Percentiles rank a stretch among this genome's conserved stretches.
Conservation (phyloP, 805 yeast species). For the Brettanomyces bruxellensis region DNA sequence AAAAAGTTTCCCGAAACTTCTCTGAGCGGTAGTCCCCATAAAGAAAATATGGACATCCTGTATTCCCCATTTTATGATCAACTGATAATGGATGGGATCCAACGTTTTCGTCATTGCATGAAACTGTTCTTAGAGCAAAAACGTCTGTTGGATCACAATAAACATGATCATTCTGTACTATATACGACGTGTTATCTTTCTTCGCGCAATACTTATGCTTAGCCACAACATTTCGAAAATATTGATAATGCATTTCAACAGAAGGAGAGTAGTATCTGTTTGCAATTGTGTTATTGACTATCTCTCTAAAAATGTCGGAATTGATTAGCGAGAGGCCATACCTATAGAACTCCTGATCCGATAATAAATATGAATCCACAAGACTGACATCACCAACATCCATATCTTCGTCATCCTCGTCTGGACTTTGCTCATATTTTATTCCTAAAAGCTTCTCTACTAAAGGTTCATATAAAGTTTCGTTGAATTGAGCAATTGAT, state of each 20-base stretch:
- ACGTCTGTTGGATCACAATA: conserved; percentile 66
- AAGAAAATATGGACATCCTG: conserved; percentile 33
- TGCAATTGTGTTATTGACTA: conserved; percentile 36
- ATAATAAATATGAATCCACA: conserved; percentile 8
- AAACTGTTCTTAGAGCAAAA: conserved; percentile 63
- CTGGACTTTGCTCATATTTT: conserved; percentile 12
- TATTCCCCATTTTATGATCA: conserved; percentile 59
- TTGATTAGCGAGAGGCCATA: conserved; percentile 12
- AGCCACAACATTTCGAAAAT: conserved; percentile 31
- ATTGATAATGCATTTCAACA: conserved; percentile 53
- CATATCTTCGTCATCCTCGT: conserved; percentile 19
- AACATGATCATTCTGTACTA: conserved; percentile 36
- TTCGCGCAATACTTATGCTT: conserved; percentile 16
- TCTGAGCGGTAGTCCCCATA: conserved; percentile 56
- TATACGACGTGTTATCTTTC: conserved; percentile 3
- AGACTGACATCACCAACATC: conserved; percentile 18
- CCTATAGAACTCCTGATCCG: conserved; percentile 20
- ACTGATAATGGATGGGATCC: conserved; percentile 26
- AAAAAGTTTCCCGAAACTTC: conserved; percentile 47
- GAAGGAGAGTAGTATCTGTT: conserved; percentile 49
- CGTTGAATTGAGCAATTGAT: conserved; percentile 27
- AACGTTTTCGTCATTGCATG: conserved; percentile 8
- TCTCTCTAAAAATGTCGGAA: conserved; percentile 4
- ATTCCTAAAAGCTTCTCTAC: conserved; percentile 21
- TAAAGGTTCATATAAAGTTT: conserved; percentile 28